Percentiles rank a stretch among this genome's conserved stretches.
Evolutionary conservation across 768 basidiomycete species (phyloP).

Genomic region (Macrolepiota dolichaula): DNA sequence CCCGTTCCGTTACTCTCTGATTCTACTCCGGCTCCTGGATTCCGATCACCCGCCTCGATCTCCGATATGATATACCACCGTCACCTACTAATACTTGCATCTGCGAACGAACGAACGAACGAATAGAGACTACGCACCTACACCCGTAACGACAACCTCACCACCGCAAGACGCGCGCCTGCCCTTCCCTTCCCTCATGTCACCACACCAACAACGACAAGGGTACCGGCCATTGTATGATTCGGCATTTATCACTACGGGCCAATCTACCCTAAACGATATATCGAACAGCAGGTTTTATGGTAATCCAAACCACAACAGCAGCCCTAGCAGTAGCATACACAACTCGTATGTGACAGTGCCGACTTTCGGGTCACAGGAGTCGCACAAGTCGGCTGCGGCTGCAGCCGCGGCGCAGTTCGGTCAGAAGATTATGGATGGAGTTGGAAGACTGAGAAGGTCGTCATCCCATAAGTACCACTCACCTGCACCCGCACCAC

Average conservation of each 20-base stretch:
- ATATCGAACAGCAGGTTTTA: neutral
- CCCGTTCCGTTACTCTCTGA: neutral
- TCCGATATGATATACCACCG: neutral
- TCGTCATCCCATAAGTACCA: neutral
- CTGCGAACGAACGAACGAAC: too few relatives aligned
- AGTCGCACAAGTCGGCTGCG: conserved; percentile 21
- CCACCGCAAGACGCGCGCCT: conserved; percentile 48
- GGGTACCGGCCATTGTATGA: conserved; percentile 76
- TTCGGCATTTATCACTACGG: conserved; percentile 60
- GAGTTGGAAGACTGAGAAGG: neutral
- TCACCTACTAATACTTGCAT: neutral
- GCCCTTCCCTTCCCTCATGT: conserved; percentile 73
- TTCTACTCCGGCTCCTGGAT: neutral
- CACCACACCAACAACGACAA: conserved; percentile 71
- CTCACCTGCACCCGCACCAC: conserved; percentile 2
- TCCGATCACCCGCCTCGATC: conserved; percentile 9
- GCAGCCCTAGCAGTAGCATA: neutral
- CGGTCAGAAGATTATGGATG: conserved; percentile 16
- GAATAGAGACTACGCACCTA: conserved; percentile 30
- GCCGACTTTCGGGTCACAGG: neutral
- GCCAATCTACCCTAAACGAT: conserved; percentile 21
- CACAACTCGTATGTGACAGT: neutral
- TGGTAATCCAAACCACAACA: neutral
- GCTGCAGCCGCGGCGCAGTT: conserved; percentile 26
- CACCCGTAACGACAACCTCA: conserved; percentile 68